A percentile compares a stretch with the other conserved stretches of the same genome.
Evolutionary conservation across 2,329 filamentous ascomycete genomes (phyloP).

Genomic region (Fusarium hostae): DNA sequence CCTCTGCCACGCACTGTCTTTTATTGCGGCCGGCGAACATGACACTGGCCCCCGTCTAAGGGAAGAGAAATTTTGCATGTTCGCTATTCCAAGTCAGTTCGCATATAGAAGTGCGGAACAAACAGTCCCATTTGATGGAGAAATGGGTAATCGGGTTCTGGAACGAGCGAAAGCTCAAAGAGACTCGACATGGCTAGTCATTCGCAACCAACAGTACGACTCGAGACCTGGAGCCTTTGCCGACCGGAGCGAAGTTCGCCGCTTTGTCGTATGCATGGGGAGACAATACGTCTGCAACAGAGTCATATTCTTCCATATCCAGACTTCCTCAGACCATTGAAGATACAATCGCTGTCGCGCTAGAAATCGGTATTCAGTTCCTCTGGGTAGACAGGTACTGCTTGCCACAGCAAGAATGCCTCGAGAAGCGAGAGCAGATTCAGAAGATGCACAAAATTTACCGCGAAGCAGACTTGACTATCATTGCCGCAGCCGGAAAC

Average conservation of each 20-base stretch:
- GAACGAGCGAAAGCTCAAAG: not conserved
- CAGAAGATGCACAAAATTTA: not conserved
- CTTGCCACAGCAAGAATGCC: not conserved
- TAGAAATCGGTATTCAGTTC: not conserved
- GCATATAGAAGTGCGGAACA: not conserved
- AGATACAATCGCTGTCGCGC: not conserved
- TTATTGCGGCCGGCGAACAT: not conserved
- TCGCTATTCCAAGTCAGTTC: not conserved
- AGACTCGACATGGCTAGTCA: not conserved
- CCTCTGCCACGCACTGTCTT: not conserved
- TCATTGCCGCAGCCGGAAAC: not conserved
- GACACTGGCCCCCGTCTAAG: not conserved
- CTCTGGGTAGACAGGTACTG: not conserved
- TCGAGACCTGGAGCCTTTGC: not conserved
- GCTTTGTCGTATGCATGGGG: not conserved
- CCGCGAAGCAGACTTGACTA: not conserved
- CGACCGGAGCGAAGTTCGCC: not conserved
- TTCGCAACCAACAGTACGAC: not conserved
- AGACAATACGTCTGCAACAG: not conserved
- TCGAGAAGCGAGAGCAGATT: not conserved
- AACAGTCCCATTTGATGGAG: not conserved
- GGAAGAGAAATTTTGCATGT: not conserved
- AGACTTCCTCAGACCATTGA: not conserved
- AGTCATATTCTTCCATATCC: not conserved
- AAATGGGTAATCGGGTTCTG: not conserved